Evolutionary conservation across 257 asterid genomes (phyloP).

Genomic region (Ajuga chamaepitys): DNA sequence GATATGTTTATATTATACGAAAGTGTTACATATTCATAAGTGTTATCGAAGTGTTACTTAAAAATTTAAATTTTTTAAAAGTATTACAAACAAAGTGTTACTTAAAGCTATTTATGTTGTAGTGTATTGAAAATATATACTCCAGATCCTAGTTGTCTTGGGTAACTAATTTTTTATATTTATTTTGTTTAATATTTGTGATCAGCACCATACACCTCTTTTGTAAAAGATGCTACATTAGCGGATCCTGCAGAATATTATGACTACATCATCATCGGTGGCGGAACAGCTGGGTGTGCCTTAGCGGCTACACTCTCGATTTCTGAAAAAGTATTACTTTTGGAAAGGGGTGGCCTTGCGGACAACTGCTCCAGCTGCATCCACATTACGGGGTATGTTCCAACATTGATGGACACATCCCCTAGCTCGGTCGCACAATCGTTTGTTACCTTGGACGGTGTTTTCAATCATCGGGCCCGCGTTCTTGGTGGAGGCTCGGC

Average conservation of each 20-base stretch:
- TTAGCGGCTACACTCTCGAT: slow-evolving; percentile 74
- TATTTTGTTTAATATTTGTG: no score
- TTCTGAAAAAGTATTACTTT: slow-evolving; percentile 41
- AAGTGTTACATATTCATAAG: no score
- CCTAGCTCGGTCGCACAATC: slow-evolving; percentile 52
- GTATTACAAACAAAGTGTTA: no score
- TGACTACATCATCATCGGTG: slow-evolving; percentile 74
- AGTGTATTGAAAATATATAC: no score
- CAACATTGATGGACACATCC: slow-evolving; percentile 38
- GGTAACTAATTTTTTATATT: neutral
- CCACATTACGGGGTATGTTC: slow-evolving; percentile 26
- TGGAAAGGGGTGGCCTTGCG: slow-evolving; percentile 78
- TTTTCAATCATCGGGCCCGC: slow-evolving; percentile 67
- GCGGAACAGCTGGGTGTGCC: slow-evolving; percentile 83
- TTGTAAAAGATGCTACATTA: slow-evolving; percentile 48
- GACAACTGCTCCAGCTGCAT: slow-evolving; percentile 50
- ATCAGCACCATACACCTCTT: slow-evolving; percentile 55
- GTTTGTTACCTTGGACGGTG: slow-evolving; percentile 77
- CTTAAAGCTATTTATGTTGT: no score
- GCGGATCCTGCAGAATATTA: slow-evolving; percentile 31
- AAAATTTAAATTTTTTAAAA: no score
- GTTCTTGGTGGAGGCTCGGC: slow-evolving; percentile 76
- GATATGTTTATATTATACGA: no score
- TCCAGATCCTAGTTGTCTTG: no score
- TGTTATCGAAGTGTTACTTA: no score